Conservation (phyloP, 179 eudicot genomes). For the Sideroxylon spinosum region DNA sequence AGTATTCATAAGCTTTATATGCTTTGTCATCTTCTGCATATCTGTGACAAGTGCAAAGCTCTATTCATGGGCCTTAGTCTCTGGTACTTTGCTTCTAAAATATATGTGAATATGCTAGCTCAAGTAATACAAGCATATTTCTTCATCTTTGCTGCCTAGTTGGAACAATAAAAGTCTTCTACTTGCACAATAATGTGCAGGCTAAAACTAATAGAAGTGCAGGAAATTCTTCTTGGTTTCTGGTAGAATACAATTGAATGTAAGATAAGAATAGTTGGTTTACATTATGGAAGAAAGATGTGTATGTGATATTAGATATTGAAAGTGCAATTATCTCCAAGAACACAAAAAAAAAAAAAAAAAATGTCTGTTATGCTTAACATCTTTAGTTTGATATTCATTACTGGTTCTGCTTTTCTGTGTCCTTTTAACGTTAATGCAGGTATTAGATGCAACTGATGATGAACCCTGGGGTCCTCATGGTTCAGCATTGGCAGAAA, state of each 20-base stretch:
- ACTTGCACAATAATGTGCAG: not conserved
- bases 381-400: not conserved
- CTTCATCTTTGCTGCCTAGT: not conserved
- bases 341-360: too few species aligned
- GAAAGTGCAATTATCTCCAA: too few species aligned
- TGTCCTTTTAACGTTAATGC: slow-evolving; percentile 19
- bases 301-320: too few species aligned
- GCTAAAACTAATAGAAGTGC: not conserved
- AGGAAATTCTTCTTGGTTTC: not conserved
- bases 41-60: slow-evolving; percentile 10
- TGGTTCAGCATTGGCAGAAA: slow-evolving; percentile 91
- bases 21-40: not conserved
- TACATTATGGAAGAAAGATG: not conserved
- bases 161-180: not conserved
- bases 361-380: too few species aligned
- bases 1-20: slow-evolving; percentile 3
- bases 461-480: slow-evolving; percentile 99
- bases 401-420: not conserved
- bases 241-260: not conserved
- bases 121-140: not conserved
- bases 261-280: not conserved
- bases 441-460: slow-evolving; percentile 97
- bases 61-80: not conserved
- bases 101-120: not conserved
- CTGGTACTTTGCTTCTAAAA: not conserved